phyloP scores from a whole-genome alignment of 768 basidiomycete species.

The Dentipellis sp. region DNA sequence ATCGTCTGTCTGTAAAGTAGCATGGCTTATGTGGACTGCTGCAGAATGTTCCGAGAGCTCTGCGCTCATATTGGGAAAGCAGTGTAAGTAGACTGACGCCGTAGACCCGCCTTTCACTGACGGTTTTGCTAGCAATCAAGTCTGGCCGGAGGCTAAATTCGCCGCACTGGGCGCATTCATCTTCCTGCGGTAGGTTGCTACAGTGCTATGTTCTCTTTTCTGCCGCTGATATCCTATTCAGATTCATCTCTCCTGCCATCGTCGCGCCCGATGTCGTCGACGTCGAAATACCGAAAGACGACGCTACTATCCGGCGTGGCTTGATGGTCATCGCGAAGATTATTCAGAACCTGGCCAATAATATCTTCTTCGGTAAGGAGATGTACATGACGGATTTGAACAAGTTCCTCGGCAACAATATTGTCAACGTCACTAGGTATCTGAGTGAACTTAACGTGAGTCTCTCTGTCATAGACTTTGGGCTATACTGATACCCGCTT shows the following conservation, averaged over 20 bases:
- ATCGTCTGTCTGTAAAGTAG: background rate
- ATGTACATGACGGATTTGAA: constrained; percentile 78
- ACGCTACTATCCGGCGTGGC: constrained; percentile 59
- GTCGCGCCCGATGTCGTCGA: constrained; percentile 82
- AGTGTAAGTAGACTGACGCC: constrained; percentile 45
- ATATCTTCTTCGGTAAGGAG: constrained; percentile 89
- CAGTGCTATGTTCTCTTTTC: background rate
- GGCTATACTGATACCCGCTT: background rate
- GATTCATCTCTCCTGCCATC: constrained; percentile 88
- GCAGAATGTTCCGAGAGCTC: constrained; percentile 79
- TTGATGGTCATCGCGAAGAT: constrained; percentile 86
- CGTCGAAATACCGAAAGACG: constrained; percentile 63
- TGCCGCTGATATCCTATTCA: constrained; percentile 20
- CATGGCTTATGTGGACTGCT: constrained; percentile 1
- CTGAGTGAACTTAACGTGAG: constrained; percentile 67
- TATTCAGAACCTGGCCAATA: constrained; percentile 90
- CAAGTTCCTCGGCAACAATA: constrained; percentile 60
- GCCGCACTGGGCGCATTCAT: constrained; percentile 85
- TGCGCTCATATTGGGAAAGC: constrained; percentile 70
- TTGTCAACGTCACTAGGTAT: constrained; percentile 66
- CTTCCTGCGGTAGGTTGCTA: constrained; percentile 60
- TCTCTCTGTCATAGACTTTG: constrained; percentile 2
- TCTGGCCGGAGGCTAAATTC: constrained; percentile 76
- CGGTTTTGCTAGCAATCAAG: constrained; percentile 36
- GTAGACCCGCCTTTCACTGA: constrained; percentile 8